Evolutionary conservation across 768 basidiomycete genomes (phyloP), one percentile per base, ranked within the genome.

Genomic region (Calocybe gangraenosa): DNA sequence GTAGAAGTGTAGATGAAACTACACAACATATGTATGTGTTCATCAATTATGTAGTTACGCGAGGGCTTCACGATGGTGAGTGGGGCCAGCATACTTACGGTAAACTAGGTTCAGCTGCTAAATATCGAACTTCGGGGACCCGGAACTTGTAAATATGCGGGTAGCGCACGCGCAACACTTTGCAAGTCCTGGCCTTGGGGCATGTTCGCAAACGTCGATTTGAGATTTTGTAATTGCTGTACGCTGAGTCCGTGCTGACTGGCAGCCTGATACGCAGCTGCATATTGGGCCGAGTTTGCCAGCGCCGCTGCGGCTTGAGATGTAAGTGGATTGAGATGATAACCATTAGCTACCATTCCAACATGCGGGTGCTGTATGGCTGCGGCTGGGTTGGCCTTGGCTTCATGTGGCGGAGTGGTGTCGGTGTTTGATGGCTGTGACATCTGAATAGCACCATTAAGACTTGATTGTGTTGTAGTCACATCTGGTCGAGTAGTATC

Each of bases 181-280:
- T 44, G 42, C 37, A 38, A 28, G 35, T 74, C 75, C 47, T 66
- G 69, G 14, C 59, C 63, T 42, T 62, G 65, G 28, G 54, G 56
- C 50, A 69, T 57, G 43, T 59, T 69, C 3, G 73, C 74, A 47
- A 82, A 75, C 3, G 74, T 78, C 7, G 74, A 63, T 62, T 83
- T 82, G 33, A 84, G 54, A 44, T 67, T 73, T 58, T 82, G 79
- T 59, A 84, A 65, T 54, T 84, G 81, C 48, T 84, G 83, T 15
- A 66, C 47, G 25, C 69, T 77, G 37, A 84, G 58, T 2, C 67
- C 65, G 35, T 65, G 68, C 3, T 64, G 63, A 37, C 67, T 70
- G 40, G 32, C 14, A 28, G 25, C 25, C 65, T 56, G 46, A 57
- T 58, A 48, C 59, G 55, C 56, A 58, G 51, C 50, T 67, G 63